Conservation (phyloP, 179 eudicot species). For the Sideroxylon spinosum region DNA sequence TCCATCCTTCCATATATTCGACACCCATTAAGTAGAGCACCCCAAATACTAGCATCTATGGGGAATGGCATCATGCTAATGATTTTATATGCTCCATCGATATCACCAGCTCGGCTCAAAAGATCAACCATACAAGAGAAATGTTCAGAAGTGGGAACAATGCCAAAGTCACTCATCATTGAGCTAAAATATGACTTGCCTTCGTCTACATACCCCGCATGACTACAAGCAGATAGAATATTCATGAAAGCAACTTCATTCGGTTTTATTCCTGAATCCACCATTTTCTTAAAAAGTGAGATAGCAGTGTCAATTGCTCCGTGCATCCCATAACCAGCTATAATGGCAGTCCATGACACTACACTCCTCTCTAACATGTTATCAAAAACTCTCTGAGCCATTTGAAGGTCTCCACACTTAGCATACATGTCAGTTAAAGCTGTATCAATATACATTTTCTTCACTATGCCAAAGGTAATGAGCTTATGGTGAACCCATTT, state of each 20-base stretch:
- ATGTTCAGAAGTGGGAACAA: conserved; percentile 43
- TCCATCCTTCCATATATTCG: conserved; percentile 49
- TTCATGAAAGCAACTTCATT: conserved; percentile 53
- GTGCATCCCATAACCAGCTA: conserved; percentile 48
- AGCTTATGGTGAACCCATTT: conserved; percentile 58
- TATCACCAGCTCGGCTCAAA: conserved; percentile 58
- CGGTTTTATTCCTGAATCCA: conserved; percentile 41
- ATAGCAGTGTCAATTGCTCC: conserved; percentile 39
- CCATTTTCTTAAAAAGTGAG: conserved; percentile 42
- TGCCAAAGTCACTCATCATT: conserved; percentile 37
- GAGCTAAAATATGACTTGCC: conserved; percentile 43
- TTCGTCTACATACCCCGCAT: conserved; percentile 44
- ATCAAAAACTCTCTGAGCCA: conserved; percentile 46
- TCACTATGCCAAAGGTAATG: conserved; percentile 28
- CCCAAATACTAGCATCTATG: conserved; percentile 45
- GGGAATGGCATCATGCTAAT: conserved; percentile 41
- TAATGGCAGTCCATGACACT: conserved; percentile 61
- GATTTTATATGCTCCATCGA: conserved; percentile 43
- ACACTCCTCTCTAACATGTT: conserved; percentile 40
- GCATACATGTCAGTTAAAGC: conserved; percentile 55
- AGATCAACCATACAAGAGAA: conserved; percentile 51
- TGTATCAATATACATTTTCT: conserved; percentile 42
- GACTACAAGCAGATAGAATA: conserved; percentile 57
- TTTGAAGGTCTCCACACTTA: conserved; percentile 51
- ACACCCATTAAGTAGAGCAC: conserved; percentile 55